Conservation (phyloP, 176 grass and related monocot genomes). For the Puya raimondii region DNA sequence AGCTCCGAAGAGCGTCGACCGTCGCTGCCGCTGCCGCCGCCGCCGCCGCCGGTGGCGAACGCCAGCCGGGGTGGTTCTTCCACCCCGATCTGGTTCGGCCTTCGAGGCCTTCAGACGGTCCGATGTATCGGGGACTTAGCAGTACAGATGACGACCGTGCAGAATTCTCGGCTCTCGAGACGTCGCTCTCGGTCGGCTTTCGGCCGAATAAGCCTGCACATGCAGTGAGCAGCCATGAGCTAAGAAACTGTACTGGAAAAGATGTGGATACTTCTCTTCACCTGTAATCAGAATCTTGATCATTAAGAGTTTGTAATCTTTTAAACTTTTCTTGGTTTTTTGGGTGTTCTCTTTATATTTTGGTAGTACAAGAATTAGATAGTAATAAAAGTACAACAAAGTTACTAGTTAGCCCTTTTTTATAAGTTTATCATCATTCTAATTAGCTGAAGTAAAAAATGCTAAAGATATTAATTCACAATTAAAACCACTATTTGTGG, state of each 20-base stretch:
- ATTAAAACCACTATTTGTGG: too few relatives aligned
- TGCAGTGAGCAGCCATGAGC: slow-evolving; percentile 36
- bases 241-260: slow-evolving; percentile 40
- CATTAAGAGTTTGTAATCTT: neutral
- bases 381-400: too few relatives aligned
- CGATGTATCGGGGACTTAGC: slow-evolving; percentile 1
- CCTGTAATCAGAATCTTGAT: slow-evolving; percentile 47
- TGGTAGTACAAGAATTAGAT: too few relatives aligned
- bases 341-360: too few relatives aligned
- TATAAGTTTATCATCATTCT: too few relatives aligned
- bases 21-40: slow-evolving; percentile 8
- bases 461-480: too few relatives aligned
- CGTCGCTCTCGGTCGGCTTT: neutral
- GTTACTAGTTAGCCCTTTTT: too few relatives aligned
- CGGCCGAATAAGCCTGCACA: slow-evolving; percentile 2
- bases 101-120: slow-evolving; percentile 27
- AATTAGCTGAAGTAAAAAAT: too few relatives aligned
- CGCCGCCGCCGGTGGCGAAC: slow-evolving; percentile 17
- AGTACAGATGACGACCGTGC: neutral
- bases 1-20: slow-evolving; percentile 38
- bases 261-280: slow-evolving; percentile 93
- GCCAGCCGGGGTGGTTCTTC: slow-evolving; percentile 59
- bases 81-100: slow-evolving; percentile 70
- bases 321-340: too few relatives aligned
- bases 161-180: slow-evolving; percentile 5